A percentile compares a stretch with the other conserved stretches of the same genome.
Conservation (phyloP, 1,284 basidiomycete species). For the Trametes polyzona region DNA sequence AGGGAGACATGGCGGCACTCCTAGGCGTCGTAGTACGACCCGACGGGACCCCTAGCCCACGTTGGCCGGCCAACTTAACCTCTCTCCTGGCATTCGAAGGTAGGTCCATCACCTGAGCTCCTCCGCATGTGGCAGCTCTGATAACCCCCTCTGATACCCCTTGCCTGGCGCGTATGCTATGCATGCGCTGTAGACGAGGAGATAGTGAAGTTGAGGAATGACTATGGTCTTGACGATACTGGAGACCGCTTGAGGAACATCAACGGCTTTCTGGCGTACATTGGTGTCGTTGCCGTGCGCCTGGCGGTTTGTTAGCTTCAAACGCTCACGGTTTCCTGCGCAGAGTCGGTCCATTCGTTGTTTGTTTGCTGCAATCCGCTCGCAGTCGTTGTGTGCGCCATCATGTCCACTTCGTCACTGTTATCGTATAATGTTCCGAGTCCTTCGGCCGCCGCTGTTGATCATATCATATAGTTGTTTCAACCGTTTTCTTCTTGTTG, state of each 20-base stretch:
- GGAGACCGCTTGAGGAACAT: constrained; percentile 47
- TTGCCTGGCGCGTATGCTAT: background rate
- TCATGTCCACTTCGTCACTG: too few species aligned
- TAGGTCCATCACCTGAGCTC: too few species aligned
- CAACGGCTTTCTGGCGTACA: constrained; percentile 57
- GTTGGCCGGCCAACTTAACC: constrained; percentile 53
- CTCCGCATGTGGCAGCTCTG: too few species aligned
- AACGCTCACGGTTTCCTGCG: too few species aligned
- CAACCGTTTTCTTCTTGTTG: too few species aligned
- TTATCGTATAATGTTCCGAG: too few species aligned
- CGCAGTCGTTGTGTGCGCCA: too few species aligned
- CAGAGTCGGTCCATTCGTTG: too few species aligned
- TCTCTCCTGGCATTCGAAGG: constrained; percentile 55
- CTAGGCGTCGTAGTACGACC: constrained; percentile 49
- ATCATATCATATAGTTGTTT: too few species aligned
- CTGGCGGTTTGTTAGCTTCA: background rate
- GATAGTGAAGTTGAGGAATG: constrained; percentile 43
- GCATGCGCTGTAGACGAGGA: constrained; percentile 37
- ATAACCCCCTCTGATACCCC: background rate
- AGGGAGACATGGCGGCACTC: constrained; percentile 46
- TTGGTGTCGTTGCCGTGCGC: constrained; percentile 43
- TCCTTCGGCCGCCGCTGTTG: too few species aligned
- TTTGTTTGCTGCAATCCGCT: too few species aligned
- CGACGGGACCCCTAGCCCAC: constrained; percentile 49
- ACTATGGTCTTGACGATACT: constrained; percentile 50